Evolutionary conservation across 306 rosid genomes (phyloP).

Genomic region (Quercus mongolica): DNA sequence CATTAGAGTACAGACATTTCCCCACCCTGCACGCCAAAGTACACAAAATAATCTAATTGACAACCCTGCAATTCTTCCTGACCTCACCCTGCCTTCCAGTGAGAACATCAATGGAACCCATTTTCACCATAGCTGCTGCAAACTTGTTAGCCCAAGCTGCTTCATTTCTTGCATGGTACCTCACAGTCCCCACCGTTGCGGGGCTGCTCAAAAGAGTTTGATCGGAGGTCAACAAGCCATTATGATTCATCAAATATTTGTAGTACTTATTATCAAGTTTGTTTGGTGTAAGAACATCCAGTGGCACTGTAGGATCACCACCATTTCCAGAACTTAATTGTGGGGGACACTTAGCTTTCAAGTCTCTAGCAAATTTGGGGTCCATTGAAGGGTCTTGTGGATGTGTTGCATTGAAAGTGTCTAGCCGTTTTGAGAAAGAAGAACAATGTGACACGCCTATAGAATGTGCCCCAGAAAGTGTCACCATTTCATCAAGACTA

Average conservation of each 20-base stretch:
- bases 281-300: slow-evolving; percentile 1
- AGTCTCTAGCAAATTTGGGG: background rate
- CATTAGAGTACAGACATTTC: background rate
- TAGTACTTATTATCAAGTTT: slow-evolving; percentile 9
- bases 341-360: background rate
- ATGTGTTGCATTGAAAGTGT: slow-evolving; percentile 1
- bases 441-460: slow-evolving; percentile 7
- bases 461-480: slow-evolving; percentile 12
- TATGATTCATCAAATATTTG: background rate
- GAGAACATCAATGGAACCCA: slow-evolving; percentile 7
- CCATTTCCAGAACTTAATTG: background rate
- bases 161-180: background rate
- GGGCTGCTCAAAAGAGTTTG: slow-evolving; percentile 1
- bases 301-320: background rate
- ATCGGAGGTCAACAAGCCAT: slow-evolving; percentile 8
- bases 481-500: slow-evolving; percentile 8
- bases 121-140: slow-evolving; percentile 15
- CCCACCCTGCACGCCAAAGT: background rate
- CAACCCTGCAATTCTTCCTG: background rate
- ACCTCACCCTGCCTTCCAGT: slow-evolving; percentile 10
- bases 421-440: slow-evolving; percentile 2
- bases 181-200: background rate
- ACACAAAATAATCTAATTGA: background rate
- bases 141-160: slow-evolving; percentile 5
- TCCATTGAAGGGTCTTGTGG: slow-evolving; percentile 15